phyloP scores from a whole-genome alignment of 441 rosid genomes.

The Adansonia madagascariensis region DNA sequence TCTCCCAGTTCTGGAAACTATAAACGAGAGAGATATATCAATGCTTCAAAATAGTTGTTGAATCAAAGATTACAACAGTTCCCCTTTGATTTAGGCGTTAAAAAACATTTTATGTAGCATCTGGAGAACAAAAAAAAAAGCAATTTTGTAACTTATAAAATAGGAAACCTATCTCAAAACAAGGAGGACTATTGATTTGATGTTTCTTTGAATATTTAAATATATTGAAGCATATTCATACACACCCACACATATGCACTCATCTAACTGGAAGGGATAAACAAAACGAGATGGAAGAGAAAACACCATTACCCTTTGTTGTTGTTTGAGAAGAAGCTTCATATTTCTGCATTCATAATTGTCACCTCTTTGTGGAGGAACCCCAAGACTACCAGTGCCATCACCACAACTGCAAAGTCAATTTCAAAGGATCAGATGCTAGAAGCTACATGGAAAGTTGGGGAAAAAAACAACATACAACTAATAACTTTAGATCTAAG shows the following conservation, averaged over 20 bases:
- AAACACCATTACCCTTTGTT: slow-evolving; percentile 68
- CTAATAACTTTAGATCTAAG: background rate
- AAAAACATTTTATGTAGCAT: background rate
- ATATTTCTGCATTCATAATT: slow-evolving; percentile 98
- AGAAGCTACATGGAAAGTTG: background rate
- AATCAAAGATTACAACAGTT: background rate
- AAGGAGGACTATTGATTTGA: background rate
- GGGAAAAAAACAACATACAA: background rate
- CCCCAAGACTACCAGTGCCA: slow-evolving; percentile 91
- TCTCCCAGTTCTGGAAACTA: background rate
- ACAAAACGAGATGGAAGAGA: slow-evolving; percentile 13
- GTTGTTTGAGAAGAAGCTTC: slow-evolving; percentile 98
- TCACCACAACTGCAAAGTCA: slow-evolving; percentile 86
- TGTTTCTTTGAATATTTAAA: too few relatives aligned
- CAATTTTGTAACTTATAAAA: background rate
- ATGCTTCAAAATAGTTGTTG: background rate
- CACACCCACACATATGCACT: background rate
- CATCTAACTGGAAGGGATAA: background rate
- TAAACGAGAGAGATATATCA: background rate
- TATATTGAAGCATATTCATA: background rate
- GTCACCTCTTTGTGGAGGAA: slow-evolving; percentile 94
- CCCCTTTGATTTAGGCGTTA: background rate
- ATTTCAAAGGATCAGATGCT: slow-evolving; percentile 27
- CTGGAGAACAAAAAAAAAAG: background rate
- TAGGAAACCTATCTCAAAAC: background rate